These are phyloP conservation scores for Senna siamea DNA, from an alignment of 306 rosid genomes.

Conservation along the genomic window DNA sequence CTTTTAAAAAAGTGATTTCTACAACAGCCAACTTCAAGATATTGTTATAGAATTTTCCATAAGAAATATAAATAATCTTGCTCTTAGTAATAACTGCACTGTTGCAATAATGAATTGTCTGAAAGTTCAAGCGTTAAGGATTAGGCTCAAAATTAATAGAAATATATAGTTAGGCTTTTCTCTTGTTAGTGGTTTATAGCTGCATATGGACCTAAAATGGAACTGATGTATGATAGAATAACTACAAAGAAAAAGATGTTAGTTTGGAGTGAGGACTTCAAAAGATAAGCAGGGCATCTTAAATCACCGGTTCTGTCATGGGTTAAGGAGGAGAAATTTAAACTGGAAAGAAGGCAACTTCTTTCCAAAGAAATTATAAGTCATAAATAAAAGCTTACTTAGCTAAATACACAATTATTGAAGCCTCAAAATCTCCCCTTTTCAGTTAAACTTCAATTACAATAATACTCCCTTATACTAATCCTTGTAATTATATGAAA, in stretches of 20 bases:
- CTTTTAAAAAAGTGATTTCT: not conserved
- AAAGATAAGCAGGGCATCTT: not conserved
- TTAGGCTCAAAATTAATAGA: no score
- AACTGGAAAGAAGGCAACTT: not conserved
- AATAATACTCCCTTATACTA: not conserved
- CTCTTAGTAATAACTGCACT: not conserved
- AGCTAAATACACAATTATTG: not conserved
- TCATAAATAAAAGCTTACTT: not conserved
- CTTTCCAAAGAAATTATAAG: not conserved
- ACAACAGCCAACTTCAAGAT: not conserved
- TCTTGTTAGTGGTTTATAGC: not conserved
- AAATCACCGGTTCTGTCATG: not conserved
- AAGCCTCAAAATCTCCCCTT: not conserved
- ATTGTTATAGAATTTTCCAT: no score
- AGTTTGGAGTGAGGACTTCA: not conserved
- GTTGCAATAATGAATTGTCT: not conserved
- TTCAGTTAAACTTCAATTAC: not conserved
- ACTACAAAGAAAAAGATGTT: not conserved
- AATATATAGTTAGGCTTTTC: not conserved
- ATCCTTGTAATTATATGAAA: not conserved
- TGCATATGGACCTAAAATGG: constrained; percentile 24
- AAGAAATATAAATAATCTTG: not conserved
- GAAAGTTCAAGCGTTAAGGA: not conserved
- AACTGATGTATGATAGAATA: not conserved
- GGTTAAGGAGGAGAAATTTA: not conserved